These are phyloP conservation scores for Spongiforma sp. DNA, from an alignment of 1,284 basidiomycete species.

Conservation along the genomic window DNA sequence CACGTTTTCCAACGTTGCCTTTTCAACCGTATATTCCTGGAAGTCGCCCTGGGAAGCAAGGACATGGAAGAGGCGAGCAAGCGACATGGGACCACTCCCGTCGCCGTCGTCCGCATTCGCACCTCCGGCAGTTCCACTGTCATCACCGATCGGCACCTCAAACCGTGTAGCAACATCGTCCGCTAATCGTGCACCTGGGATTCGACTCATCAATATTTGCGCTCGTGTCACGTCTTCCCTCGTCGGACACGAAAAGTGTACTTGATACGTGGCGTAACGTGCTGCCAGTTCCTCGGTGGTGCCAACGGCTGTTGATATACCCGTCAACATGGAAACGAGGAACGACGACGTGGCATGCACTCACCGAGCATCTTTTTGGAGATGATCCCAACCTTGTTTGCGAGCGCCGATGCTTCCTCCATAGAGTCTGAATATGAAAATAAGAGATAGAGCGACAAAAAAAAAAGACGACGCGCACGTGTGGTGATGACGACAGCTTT, in stretches of 20 bases:
- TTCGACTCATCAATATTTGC: constrained; percentile 63
- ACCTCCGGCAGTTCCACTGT: constrained; percentile 7
- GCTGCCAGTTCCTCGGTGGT: constrained; percentile 67
- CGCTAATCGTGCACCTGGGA: constrained; percentile 67
- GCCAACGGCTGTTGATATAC: constrained; percentile 57
- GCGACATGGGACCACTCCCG: constrained; percentile 37
- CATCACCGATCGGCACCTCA: constrained; percentile 64
- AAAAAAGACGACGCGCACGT: constrained; percentile 47
- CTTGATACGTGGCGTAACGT: constrained; percentile 77
- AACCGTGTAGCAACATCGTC: constrained; percentile 82
- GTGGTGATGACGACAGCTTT: constrained; percentile 75
- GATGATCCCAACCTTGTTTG: constrained; percentile 75
- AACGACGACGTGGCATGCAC: constrained; percentile 19
- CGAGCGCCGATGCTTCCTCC: constrained; percentile 83
- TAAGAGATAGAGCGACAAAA: neutral
- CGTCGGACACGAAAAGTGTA: constrained; percentile 74
- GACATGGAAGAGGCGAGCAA: constrained; percentile 63
- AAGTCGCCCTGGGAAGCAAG: constrained; percentile 58
- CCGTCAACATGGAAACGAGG: neutral
- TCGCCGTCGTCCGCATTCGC: neutral
- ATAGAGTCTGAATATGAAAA: constrained; percentile 63
- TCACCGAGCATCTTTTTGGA: constrained; percentile 70
- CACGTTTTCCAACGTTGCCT: constrained; percentile 70
- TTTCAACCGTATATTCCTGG: constrained; percentile 71
- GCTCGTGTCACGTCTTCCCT: constrained; percentile 61